phyloP scores from a whole-genome alignment of 805 yeast genomes.

The Ogataea glucozyma region DNA sequence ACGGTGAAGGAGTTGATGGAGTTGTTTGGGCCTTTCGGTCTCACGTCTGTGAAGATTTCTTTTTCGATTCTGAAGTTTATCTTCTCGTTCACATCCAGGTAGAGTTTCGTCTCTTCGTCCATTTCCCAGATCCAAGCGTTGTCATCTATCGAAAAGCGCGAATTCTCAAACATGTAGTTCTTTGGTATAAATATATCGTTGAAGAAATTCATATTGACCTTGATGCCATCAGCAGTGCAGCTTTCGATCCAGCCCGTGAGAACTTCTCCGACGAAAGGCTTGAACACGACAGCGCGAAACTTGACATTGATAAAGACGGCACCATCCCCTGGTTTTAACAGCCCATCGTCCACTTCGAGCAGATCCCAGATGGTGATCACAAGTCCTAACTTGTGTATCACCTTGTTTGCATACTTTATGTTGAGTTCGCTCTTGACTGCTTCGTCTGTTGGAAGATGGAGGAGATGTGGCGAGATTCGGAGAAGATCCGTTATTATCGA shows the following conservation, averaged over 20 bases:
- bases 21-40: constrained; percentile 70
- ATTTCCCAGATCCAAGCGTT: constrained; percentile 94
- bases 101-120: constrained; percentile 73
- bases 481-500: constrained; percentile 81
- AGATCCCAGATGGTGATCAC: constrained; percentile 86
- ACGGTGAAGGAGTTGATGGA: constrained; percentile 37
- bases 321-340: constrained; percentile 93
- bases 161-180: constrained; percentile 68
- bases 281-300: constrained; percentile 79
- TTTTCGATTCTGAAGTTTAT: constrained; percentile 90
- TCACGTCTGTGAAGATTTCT: constrained; percentile 79
- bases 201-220: constrained; percentile 82
- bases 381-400: constrained; percentile 81
- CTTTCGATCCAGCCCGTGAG: constrained; percentile 91
- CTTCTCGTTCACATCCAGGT: constrained; percentile 86
- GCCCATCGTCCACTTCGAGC: constrained; percentile 79
- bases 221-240: constrained; percentile 84
- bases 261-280: constrained; percentile 93
- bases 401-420: constrained; percentile 81
- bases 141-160: constrained; percentile 53
- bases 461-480: constrained; percentile 83
- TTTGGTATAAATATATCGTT: constrained; percentile 91
- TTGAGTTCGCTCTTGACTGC: constrained; percentile 81
- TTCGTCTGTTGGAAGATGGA: constrained; percentile 67
- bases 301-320: constrained; percentile 74